Evolutionary conservation across 257 asterid species (phyloP), one percentile per base, ranked within the genome.

Genomic region (Osmanthus fragrans): DNA sequence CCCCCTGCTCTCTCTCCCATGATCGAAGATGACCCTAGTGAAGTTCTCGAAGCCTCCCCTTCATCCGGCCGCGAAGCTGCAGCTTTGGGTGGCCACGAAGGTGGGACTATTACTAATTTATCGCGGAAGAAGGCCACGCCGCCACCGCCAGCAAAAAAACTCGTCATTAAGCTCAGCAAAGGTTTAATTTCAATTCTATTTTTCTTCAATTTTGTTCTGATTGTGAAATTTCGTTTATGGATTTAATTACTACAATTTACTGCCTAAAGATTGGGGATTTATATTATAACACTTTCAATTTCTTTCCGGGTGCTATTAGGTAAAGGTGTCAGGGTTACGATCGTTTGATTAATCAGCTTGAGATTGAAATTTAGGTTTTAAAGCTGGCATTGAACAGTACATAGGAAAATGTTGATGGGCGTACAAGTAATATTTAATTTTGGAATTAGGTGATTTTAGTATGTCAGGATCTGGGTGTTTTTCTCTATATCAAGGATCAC

Each of bases 401-500:
- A 12, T 58, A 27, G 13, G 72, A 29, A 5, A 56, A 51, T 30
- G 4, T 63, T 37, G 3, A 4, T 0, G 0, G 33, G 69, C 66
- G 2, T 56, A 19, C 16, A 34, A 23, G 16, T 63, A 25, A 23
- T 25, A 23, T 11, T 63, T 63, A 63, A 23, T 3, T 11, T 63
- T 25, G 23, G 23, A 40, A 54, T 73, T 32, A 7, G n/a, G 6
- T 21, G 54, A 73, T 79, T 25, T 10, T 64, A 27, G 39, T 76
- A 67, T 33, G 78, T 12, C 51, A 45, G 27, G 89, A 83, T 86
- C 82, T 81, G 81, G 70, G 33, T 45, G 34, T 79, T 65, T 69
- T 73, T 45, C 42, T 30, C 42, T 36, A 75, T 49, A 58, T 49
- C 37, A 0, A 16, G 71, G 54, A 49, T 70, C 33, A 45, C 70